Percentiles rank a stretch among this genome's conserved stretches.
These are phyloP conservation scores for Diversispora eburnea DNA, from an alignment of 192 early-diverging fungal genomes.

Conservation along the genomic window DNA sequence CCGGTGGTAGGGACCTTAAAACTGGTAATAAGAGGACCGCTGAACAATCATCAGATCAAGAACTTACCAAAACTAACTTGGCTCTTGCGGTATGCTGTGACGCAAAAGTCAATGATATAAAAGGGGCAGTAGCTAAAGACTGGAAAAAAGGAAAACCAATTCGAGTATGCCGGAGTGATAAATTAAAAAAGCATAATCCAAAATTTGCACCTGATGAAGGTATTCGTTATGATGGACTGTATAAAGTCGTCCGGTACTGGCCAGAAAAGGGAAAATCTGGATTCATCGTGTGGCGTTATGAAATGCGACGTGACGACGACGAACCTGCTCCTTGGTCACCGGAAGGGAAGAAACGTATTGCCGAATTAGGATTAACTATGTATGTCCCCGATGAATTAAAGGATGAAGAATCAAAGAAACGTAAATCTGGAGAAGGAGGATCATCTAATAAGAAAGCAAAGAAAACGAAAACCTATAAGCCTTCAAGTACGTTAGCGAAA, in stretches of 20 bases:
- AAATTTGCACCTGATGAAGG: constrained; percentile 52
- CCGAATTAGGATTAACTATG: constrained; percentile 44
- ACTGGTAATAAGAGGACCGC: constrained; percentile 52
- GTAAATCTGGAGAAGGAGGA: not conserved
- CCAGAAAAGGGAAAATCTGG: constrained; percentile 45
- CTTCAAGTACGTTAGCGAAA: constrained; percentile 20
- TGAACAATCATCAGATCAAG: constrained; percentile 55
- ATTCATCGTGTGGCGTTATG: constrained; percentile 58
- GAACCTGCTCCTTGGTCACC: constrained; percentile 63
- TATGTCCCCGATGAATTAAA: constrained; percentile 23
- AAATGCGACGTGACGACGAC: constrained; percentile 59
- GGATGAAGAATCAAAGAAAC: constrained; percentile 16
- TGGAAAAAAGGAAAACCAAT: constrained; percentile 55
- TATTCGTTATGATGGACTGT: constrained; percentile 64
- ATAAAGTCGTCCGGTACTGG: constrained; percentile 66
- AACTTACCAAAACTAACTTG: constrained; percentile 54
- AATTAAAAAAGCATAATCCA: constrained; percentile 45
- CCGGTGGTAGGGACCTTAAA: constrained; percentile 52
- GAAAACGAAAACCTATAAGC: constrained; percentile 16
- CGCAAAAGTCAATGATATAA: constrained; percentile 38
- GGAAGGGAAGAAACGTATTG: constrained; percentile 47
- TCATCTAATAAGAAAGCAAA: not conserved
- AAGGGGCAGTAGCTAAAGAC: constrained; percentile 44
- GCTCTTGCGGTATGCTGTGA: constrained; percentile 58
- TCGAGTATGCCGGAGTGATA: constrained; percentile 54